A percentile compares a stretch with the other conserved stretches of the same genome.
phyloP scores from a whole-genome alignment of 2,329 filamentous ascomycete genomes.

The Claviceps purpurea region DNA sequence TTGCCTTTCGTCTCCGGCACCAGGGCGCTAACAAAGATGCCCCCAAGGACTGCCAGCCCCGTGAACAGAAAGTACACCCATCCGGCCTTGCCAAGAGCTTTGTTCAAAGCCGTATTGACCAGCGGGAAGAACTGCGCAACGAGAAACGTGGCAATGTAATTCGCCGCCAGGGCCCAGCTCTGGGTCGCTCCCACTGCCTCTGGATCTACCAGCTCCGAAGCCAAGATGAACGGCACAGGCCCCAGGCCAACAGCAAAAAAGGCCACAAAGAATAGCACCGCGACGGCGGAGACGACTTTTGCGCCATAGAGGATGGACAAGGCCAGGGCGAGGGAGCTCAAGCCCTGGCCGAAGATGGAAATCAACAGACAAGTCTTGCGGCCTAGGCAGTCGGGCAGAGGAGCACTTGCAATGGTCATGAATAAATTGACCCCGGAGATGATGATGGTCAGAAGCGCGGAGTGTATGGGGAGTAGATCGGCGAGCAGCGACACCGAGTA shows the following conservation, averaged over 20 bases:
- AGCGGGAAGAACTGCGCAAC: conserved; percentile 94
- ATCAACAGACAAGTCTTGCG: conserved; percentile 74
- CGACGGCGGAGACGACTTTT: conserved; percentile 65
- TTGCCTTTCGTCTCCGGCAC: conserved; percentile 88
- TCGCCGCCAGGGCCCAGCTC: conserved; percentile 73
- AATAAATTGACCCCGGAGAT: conserved; percentile 79
- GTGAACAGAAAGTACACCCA: conserved; percentile 92
- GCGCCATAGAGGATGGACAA: conserved; percentile 63
- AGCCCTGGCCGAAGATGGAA: conserved; percentile 75
- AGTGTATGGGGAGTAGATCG: conserved; percentile 66
- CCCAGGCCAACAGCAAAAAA: conserved; percentile 86
- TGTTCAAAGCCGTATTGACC: conserved; percentile 60
- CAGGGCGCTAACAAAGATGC: conserved; percentile 54
- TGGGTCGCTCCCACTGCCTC: conserved; percentile 88
- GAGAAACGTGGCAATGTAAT: conserved; percentile 81
- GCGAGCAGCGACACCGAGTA: conserved; percentile 87
- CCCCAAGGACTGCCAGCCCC: conserved; percentile 53
- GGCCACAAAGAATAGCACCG: conserved; percentile 74
- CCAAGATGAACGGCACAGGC: conserved; percentile 87
- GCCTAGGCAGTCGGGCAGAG: conserved; percentile 74
- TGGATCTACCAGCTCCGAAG: conserved; percentile 77
- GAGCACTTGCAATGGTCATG: conserved; percentile 69
- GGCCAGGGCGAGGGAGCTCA: conserved; percentile 62
- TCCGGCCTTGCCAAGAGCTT: conserved; percentile 51
- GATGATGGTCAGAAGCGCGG: conserved; percentile 70